Percentiles rank a stretch among this genome's conserved stretches.
These are phyloP conservation scores for Penicillium sp. DNA, from an alignment of 2,329 filamentous ascomycete genomes.

Conservation along the genomic window DNA sequence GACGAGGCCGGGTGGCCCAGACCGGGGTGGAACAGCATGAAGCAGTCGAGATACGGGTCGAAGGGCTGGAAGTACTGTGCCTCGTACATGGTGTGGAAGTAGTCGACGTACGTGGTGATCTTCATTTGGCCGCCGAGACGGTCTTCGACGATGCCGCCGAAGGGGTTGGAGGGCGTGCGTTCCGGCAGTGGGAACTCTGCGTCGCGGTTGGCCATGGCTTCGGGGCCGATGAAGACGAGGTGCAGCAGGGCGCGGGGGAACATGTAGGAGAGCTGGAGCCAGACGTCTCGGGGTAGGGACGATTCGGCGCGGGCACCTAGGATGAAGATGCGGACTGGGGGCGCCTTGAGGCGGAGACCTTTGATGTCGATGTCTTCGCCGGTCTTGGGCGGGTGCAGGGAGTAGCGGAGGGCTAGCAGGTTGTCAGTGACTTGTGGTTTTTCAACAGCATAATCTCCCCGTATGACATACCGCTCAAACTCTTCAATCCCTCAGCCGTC, in stretches of 20 bases:
- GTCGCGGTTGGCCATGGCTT: slow-evolving; percentile 93
- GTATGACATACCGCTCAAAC: slow-evolving; percentile 75
- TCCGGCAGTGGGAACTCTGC: slow-evolving; percentile 88
- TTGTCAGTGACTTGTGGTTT: neutral
- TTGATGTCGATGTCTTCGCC: slow-evolving; percentile 75
- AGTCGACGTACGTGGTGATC: slow-evolving; percentile 96
- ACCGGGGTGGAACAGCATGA: slow-evolving; percentile 95
- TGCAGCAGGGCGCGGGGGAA: slow-evolving; percentile 93
- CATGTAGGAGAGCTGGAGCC: slow-evolving; percentile 90
- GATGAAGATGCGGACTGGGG: slow-evolving; percentile 88
- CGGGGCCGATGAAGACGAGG: slow-evolving; percentile 90
- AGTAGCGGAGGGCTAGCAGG: slow-evolving; percentile 80
- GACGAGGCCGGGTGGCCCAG: slow-evolving; percentile 90
- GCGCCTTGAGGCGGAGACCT: slow-evolving; percentile 79
- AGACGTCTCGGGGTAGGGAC: slow-evolving; percentile 87
- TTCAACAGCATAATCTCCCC: neutral
- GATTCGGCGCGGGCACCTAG: slow-evolving; percentile 96
- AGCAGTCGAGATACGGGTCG: slow-evolving; percentile 97
- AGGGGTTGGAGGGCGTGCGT: slow-evolving; percentile 83
- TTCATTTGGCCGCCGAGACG: slow-evolving; percentile 87
- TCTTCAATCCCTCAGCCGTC: slow-evolving; percentile 88
- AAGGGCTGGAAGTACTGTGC: slow-evolving; percentile 90
- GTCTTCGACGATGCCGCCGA: slow-evolving; percentile 91
- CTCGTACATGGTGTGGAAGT: slow-evolving; percentile 95
- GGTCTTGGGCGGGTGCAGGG: slow-evolving; percentile 80